Evolutionary conservation across 2,329 filamentous ascomycete species (phyloP), one percentile per base, ranked within the genome.

Genomic region (Incumbomyces delicatus): DNA sequence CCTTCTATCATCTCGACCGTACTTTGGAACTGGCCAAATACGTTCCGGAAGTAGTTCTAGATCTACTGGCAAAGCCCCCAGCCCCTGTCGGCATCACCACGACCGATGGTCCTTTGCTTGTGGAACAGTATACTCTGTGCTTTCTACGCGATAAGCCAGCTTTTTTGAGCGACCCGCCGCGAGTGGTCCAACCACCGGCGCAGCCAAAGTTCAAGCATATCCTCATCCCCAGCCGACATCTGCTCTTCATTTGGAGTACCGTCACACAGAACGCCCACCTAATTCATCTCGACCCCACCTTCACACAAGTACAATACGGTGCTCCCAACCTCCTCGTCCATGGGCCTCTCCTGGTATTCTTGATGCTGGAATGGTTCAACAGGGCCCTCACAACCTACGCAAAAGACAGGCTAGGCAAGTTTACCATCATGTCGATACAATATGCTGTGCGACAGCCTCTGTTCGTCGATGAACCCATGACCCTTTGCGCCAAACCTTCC

Each of bases 231-330:
- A 81, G 81, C 2, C 71, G 77, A 2, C 70, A 76, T 3, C 76
- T 95, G 3, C 78, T 98, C 45, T 95, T 94, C 68, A 80, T 89
- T 49, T 96, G 90, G 71, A 92, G 85, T 16, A 88, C 88, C 0
- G 76, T 98, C 30, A 90, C 85, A 2, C 89, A 87, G 71, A 98
- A 98, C 64, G 87, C 87, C 1, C 92, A 98, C 65, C 73, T 76
- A 13, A 95, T 98, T 56, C 92, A 98, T 66, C 73, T 94, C 17
- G 85, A 95, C 63, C 75, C 74, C 1, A 60, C 73, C 36, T 94
- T 87, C 65, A 81, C 80, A 43, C 74, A 75, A 33, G 69, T 76
- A 11, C 69, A 81, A 11, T 92, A 96, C 63, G 85, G 85, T 10
- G 81, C 94, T 61, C 74, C 74, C 4, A 77, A 81, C 50, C 70